Evolutionary conservation across 176 grass and related monocot species (phyloP), one percentile per base, ranked within the genome.

Genomic region (Raddia guianensis): DNA sequence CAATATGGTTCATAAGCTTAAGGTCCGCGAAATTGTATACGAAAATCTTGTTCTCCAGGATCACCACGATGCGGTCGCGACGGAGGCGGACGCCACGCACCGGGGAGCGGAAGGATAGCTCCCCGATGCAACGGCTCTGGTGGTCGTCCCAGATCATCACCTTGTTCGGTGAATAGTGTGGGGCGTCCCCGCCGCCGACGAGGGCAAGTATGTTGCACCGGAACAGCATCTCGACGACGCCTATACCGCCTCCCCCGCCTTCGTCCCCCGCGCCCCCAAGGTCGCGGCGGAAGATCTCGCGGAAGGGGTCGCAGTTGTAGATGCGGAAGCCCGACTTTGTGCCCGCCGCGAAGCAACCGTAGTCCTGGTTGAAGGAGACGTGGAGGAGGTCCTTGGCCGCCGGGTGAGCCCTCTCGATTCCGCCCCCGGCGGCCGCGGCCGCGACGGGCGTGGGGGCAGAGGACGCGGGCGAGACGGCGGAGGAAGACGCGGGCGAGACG

Each of bases 271-370:
- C 71, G 34, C 21, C 13, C 43, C 5, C 90, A 65, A 99, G 92
- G 78, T 99, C 97, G 7, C 97, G 84, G 62, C 85, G 88, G 79
- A 99, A 96, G 82, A 99, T 99, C 87, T 96, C 97, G 33, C 97
- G 97, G 75, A 99, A 96, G 7, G 97, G 97, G 85, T 99, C 93
- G 70, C 97, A 99, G 48, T 99, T 99, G 73, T 90, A 99, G 91
- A 99, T 96, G 89, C 93, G 90, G 87, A 99, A 99, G 27, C 97
- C 97, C 11, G 89, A 79, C n/a, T 87, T 90, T 44, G 89, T 93
- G 16, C 97, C 97, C 16, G 80, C 86, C 5, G 97, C 97, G 76
- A 99, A 99, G 91, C 97, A 99, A 27, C 97, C 97, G 45, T 99
- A 72, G 81, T 99, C 97, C 91, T 99, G 97, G 71, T 99, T 99